Evolutionary conservation across 805 yeast species (phyloP).

Genomic region (Maudiozyma pseudohumilis): DNA sequence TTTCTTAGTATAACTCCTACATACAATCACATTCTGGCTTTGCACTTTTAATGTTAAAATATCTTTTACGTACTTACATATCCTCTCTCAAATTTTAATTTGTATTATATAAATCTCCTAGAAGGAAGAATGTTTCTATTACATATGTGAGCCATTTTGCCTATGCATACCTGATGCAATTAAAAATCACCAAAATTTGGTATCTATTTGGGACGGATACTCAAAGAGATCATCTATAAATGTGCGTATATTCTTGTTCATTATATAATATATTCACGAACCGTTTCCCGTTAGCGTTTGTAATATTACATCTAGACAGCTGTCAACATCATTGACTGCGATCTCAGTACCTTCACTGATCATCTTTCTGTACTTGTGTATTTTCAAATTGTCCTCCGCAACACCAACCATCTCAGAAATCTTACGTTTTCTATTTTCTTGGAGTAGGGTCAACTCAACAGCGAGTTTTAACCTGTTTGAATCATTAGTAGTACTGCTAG

Average conservation of each 20-base stretch:
- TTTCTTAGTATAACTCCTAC: neutral
- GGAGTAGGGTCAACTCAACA: conserved; percentile 33
- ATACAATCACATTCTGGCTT: neutral
- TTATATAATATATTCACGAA: too few species aligned
- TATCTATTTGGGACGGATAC: too few species aligned
- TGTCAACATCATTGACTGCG: conserved; percentile 56
- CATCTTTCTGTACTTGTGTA: conserved; percentile 58
- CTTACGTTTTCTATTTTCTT: conserved; percentile 32
- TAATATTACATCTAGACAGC: conserved; percentile 51
- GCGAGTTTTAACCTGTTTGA: conserved; percentile 18
- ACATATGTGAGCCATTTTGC: too few species aligned
- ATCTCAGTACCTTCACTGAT: conserved; percentile 63
- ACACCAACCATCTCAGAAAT: conserved; percentile 29
- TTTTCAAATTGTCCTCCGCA: conserved; percentile 37
- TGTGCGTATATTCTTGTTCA: too few species aligned
- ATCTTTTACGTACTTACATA: neutral
- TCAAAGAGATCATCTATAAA: too few species aligned
- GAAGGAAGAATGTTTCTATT: too few species aligned
- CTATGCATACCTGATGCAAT: too few species aligned
- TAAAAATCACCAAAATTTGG: too few species aligned
- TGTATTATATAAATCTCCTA: too few species aligned
- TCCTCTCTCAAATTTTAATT: neutral
- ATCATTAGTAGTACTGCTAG: conserved; percentile 7
- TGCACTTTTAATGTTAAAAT: neutral
- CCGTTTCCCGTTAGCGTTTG: conserved; percentile 13